These are phyloP conservation scores for Solanum appendiculatum DNA, from an alignment of 257 asterid species.

Conservation along the genomic window DNA sequence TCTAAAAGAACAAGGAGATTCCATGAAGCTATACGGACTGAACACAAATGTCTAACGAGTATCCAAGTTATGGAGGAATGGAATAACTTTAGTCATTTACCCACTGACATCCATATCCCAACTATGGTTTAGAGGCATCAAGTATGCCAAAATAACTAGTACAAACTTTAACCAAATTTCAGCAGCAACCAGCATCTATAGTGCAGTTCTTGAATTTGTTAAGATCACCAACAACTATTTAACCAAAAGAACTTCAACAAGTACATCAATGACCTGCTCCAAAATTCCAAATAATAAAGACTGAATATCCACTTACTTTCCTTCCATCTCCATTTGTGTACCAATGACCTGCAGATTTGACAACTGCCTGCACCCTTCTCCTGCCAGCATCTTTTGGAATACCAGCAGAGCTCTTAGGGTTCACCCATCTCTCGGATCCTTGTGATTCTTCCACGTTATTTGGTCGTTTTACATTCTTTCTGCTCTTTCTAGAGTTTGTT, in stretches of 20 bases:
- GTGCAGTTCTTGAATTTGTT: neutral
- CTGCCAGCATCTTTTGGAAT: conserved; percentile 60
- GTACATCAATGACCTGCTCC: neutral
- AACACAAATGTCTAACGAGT: neutral
- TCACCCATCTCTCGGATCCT: conserved; percentile 55
- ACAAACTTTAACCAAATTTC: neutral
- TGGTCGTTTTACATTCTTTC: conserved; percentile 27
- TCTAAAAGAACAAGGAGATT: neutral
- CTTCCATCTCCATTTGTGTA: conserved; percentile 47
- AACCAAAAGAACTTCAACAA: neutral
- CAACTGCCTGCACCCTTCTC: conserved; percentile 70
- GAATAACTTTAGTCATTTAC: neutral
- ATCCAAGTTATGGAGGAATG: neutral
- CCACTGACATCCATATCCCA: neutral
- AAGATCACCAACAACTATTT: neutral
- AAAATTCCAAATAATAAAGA: neutral
- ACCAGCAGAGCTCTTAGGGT: conserved; percentile 44
- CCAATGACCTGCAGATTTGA: conserved; percentile 76
- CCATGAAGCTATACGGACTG: neutral
- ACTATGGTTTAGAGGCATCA: neutral
- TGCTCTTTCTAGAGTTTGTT: conserved; percentile 35
- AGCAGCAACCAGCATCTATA: neutral
- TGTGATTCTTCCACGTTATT: conserved; percentile 24
- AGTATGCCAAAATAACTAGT: neutral
- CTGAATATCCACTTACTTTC: conserved; percentile 42